Conservation (phyloP, 176 grass and related monocot genomes). For the Phoenix dactylifera region DNA sequence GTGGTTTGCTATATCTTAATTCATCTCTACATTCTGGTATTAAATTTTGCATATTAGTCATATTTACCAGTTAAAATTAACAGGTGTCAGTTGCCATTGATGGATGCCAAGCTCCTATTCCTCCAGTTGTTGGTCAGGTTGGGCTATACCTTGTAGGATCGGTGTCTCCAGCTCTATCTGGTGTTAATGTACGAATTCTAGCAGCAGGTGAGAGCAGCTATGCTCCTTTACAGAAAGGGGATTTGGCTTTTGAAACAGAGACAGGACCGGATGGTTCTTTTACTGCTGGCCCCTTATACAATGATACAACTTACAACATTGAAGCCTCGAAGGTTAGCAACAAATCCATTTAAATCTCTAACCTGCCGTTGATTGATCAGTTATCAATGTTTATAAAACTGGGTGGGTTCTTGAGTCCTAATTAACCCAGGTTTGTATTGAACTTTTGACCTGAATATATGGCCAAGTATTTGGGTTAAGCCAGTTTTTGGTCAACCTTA, state of each 20-base stretch:
- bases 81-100: constrained; percentile 69
- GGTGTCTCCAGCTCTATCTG: constrained; percentile 62
- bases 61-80: background rate
- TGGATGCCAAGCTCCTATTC: constrained; percentile 70
- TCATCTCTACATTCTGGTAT: no score
- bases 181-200: constrained; percentile 68
- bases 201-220: constrained; percentile 56
- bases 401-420: no score
- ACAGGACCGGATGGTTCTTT: constrained; percentile 65
- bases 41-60: background rate
- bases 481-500: no score
- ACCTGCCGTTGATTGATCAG: background rate
- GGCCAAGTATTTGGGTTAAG: no score
- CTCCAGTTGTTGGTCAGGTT: constrained; percentile 49
- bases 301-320: constrained; percentile 77
- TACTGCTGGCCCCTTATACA: constrained; percentile 72
- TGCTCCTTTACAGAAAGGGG: constrained; percentile 51
- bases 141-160: constrained; percentile 85
- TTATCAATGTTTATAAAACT: no score
- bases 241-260: constrained; percentile 71
- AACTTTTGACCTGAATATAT: no score
- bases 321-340: constrained; percentile 76
- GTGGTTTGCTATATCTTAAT: background rate
- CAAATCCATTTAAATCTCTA: constrained; percentile 17
- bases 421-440: no score